Evolutionary conservation across 2,329 filamentous ascomycete species (phyloP).

Genomic region (Orbilia oligospora): DNA sequence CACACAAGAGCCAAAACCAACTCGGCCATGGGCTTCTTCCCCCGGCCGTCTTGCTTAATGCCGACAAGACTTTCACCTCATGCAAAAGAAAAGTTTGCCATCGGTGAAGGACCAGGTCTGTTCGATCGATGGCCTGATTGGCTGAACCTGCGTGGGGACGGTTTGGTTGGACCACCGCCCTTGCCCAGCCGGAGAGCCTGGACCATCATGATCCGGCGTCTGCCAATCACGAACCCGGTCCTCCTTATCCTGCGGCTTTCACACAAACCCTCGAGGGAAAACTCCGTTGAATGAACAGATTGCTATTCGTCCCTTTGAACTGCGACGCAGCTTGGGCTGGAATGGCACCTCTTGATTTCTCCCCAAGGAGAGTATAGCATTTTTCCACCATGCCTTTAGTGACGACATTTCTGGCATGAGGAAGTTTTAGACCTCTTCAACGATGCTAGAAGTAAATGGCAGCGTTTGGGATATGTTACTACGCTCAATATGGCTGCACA

Average conservation of each 20-base stretch:
- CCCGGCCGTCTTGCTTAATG: conserved; percentile 50
- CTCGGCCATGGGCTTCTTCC: conserved; percentile 18
- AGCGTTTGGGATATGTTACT: conserved; percentile 50
- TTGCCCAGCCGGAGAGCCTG: conserved; percentile 60
- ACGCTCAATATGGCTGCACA: conserved; percentile 36
- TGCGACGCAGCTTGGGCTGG: conserved; percentile 14
- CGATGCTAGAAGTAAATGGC: conserved; percentile 39
- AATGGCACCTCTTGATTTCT: conserved; percentile 42
- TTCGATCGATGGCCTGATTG: conserved; percentile 49
- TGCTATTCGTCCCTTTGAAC: conserved; percentile 32
- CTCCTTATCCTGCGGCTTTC: conserved; percentile 53
- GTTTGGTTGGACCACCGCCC: conserved; percentile 52
- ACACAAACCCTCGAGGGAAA: conserved; percentile 45
- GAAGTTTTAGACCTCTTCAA: conserved; percentile 43
- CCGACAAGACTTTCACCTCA: conserved; percentile 34
- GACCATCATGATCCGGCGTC: conserved; percentile 51
- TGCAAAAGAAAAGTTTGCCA: conserved; percentile 59
- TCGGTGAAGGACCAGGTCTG: conserved; percentile 44
- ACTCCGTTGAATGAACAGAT: conserved; percentile 43
- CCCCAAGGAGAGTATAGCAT: conserved; percentile 17
- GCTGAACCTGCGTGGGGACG: conserved; percentile 36
- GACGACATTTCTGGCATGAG: conserved; percentile 58
- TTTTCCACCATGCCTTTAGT: conserved; percentile 44
- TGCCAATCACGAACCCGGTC: conserved; percentile 60
- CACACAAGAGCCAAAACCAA: conserved; percentile 23